Percentiles rank a stretch among this genome's conserved stretches.
These are phyloP conservation scores for Penicillium brevicompactum DNA, from an alignment of 2,329 filamentous ascomycete species.

Conservation along the genomic window DNA sequence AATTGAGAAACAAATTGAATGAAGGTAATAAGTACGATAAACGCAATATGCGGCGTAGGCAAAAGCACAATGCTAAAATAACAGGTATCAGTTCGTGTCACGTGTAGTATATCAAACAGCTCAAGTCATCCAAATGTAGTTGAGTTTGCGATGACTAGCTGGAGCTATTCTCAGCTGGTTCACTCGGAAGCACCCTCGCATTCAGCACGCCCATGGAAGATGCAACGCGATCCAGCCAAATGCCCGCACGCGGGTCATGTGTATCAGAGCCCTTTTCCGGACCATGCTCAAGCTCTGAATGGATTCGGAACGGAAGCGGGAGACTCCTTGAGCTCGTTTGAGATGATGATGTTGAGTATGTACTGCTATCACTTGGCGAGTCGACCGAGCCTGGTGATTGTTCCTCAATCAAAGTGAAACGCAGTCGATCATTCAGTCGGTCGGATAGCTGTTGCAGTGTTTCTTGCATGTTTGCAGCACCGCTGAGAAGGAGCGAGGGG, in stretches of 20 bases:
- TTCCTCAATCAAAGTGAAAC: slow-evolving; percentile 11
- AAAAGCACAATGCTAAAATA: background rate
- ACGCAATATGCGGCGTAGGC: background rate
- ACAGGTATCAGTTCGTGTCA: background rate
- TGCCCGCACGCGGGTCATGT: slow-evolving; percentile 26
- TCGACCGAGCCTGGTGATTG: slow-evolving; percentile 16
- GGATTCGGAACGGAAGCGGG: slow-evolving; percentile 27
- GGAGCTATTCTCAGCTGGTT: background rate
- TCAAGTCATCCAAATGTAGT: no score
- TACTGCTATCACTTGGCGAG: slow-evolving; percentile 13
- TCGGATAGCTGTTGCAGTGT: slow-evolving; percentile 21
- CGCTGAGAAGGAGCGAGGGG: slow-evolving; percentile 28
- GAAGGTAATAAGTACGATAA: no score
- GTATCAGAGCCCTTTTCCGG: slow-evolving; percentile 23
- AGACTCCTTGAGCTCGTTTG: slow-evolving; percentile 2
- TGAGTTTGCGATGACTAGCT: background rate
- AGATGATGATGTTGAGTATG: slow-evolving; percentile 6
- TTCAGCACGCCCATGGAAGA: slow-evolving; percentile 38
- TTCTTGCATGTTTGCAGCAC: slow-evolving; percentile 25
- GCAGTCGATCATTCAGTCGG: slow-evolving; percentile 18
- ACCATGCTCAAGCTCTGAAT: slow-evolving; percentile 29
- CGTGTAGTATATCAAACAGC: background rate
- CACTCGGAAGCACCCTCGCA: slow-evolving; percentile 16
- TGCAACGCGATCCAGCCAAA: slow-evolving; percentile 35
- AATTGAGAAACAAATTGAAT: no score